Evolutionary conservation across 495 filamentous ascomycete species (phyloP), one percentile per base, ranked within the genome.

Genomic region (Xylaria scruposa): DNA sequence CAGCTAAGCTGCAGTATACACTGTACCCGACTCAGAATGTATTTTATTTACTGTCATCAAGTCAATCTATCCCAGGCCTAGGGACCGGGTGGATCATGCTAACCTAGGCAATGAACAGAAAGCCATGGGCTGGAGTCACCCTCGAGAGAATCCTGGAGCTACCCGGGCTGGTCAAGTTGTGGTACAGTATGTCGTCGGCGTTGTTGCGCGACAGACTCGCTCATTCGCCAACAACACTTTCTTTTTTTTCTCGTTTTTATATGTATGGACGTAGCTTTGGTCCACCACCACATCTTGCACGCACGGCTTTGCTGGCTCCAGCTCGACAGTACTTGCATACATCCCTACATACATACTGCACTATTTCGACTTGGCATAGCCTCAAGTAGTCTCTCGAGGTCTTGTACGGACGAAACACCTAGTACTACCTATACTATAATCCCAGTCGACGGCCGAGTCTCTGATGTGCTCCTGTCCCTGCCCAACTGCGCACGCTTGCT

Each of bases 401-500:
- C 26, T 21, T 60, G 31, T n/a, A 42, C 60, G n/a, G 9, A 26
- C 38, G 60, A 62, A 62, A 62, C 21, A 42, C 53, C 53, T 19
- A 38, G 49, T 44, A 36, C n/a, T 70, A 21, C 47, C 29, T 24
- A 17, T 61, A 33, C 67, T 51, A 69, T 33, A 46, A 70, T 61
- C 68, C 68, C 47, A 38, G 58, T 64, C 68, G 38, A 40, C 68
- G 29, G 47, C 47, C 68, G 54, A 70, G 38, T n/a, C 44, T 58
- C 46, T 64, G n/a, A 75, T 70, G 29, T 31, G 73, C 68, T 69
- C 71, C 61, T 69, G 71, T 80, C 75, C 72, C 75, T 80, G 78
- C 78, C 78, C 78, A 80, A 80, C 78, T 78, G 68, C 59, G 59
- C 31, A 40, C 59, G 65, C 13, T 51, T 17, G 77, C 77, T 80